Conservation (phyloP, 1,284 basidiomycete species). For the Vanrija sp. region DNA sequence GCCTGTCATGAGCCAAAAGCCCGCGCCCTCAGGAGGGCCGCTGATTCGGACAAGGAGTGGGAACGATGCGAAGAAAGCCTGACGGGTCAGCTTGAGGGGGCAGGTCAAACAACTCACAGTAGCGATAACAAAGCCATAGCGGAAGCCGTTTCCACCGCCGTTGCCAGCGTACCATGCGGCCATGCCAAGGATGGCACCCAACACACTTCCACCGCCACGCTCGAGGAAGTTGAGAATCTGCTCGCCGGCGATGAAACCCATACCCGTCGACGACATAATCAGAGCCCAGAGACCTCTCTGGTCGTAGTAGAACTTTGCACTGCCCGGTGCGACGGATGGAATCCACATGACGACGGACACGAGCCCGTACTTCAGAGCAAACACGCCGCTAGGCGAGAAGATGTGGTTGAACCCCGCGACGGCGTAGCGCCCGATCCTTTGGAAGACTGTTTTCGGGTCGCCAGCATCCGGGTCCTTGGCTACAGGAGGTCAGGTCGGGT, state of each 20-base stretch:
- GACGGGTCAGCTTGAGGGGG: conserved; percentile 14
- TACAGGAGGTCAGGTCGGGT: background rate
- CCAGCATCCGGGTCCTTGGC: conserved; percentile 39
- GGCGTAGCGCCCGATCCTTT: conserved; percentile 29
- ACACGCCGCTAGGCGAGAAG: conserved; percentile 44
- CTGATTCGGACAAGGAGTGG: conserved; percentile 56
- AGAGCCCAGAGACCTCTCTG: conserved; percentile 57
- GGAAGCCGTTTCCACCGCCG: conserved; percentile 53
- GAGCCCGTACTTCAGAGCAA: conserved; percentile 58
- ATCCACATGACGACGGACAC: conserved; percentile 59
- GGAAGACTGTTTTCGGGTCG: conserved; percentile 36
- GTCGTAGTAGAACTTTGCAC: conserved; percentile 48
- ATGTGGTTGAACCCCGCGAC: conserved; percentile 23
- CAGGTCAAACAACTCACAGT: conserved; percentile 45
- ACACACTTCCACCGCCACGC: conserved; percentile 54
- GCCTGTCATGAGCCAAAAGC: conserved; percentile 43
- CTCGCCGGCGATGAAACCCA: conserved; percentile 62
- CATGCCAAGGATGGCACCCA: conserved; percentile 55
- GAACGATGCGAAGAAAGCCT: conserved; percentile 55
- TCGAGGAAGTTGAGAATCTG: conserved; percentile 57
- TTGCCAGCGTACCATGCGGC: conserved; percentile 57
- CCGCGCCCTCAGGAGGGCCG: conserved; percentile 50
- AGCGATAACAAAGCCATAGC: conserved; percentile 58
- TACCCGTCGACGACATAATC: conserved; percentile 64
- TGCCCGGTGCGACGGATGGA: conserved; percentile 52